Base-by-base conservation (phyloP, 2,329 filamentous ascomycete species). In the Balansia obtecta region DNA sequence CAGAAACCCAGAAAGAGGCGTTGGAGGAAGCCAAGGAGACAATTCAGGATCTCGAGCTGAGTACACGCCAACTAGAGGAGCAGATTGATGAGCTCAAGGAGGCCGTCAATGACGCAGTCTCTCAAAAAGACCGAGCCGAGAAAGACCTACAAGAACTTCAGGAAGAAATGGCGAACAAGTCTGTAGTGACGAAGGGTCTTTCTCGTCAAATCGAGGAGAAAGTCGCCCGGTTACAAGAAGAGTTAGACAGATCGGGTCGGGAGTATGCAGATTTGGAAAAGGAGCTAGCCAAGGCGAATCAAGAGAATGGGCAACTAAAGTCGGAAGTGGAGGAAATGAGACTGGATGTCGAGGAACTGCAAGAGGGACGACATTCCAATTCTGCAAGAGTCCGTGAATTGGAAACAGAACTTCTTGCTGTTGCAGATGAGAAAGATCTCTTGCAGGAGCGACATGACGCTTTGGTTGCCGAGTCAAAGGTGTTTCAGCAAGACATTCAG, bases 81-180 rank as follows among this genome's bases (percentile, higher is more conserved):
- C 73, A 82, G 57, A 62, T 75, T 0, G 72, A 78, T 33, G 74
- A 80, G 15, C 68, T 76, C 50, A 77, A 74, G 56, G 71, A 76
- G 12, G 75, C 75, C 56, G 65, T 77, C 16, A 68, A 79, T 38
- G 71, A 77, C 48, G 78, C 80, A 0, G 53, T 73, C 8, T 61
- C 68, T 1, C 73, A 81, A 50, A 79, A 77, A 56, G 70, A 78
- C 20, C 72, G 75, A 32, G 80, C 80, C 2, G 76, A 82, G 57
- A 68, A 66, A 7, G 75, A 84, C 52, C 68, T 84, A 15, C 74
- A 82, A 57, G 80, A 84, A 59, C 71, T 89, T 22, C 84, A 86
- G 54, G 83, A 87, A 49, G 86, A 89, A 58, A 80, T 89, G 75
- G 77, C 84, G 20, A 83, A 90, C 66, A 89, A 88, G 58, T 90